These are phyloP conservation scores for Penicillium lividum DNA, from an alignment of 495 filamentous ascomycete genomes.

Conservation along the genomic window DNA sequence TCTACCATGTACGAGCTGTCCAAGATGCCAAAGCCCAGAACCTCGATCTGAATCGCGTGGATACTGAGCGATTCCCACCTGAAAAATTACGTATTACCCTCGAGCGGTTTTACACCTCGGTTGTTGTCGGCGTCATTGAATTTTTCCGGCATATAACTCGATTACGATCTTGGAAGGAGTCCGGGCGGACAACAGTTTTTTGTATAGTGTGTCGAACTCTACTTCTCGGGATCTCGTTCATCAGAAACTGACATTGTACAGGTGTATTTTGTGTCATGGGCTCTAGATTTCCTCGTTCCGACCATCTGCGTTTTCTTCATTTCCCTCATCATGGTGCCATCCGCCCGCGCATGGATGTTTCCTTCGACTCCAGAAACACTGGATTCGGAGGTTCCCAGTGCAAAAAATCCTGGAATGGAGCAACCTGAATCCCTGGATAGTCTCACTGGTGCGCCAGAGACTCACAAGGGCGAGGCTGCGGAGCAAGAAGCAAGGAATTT, in stretches of 20 bases:
- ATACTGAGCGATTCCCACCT: conserved; percentile 82
- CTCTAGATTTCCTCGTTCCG: conserved; percentile 72
- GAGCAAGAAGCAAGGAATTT: conserved; percentile 85
- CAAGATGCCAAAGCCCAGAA: conserved; percentile 53
- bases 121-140: conserved; percentile 66
- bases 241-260: conserved; percentile 21
- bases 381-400: conserved; percentile 52
- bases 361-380: conserved; percentile 72
- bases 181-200: conserved; percentile 66
- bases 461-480: conserved; percentile 81
- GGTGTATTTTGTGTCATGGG: conserved; percentile 76
- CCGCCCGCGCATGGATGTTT: conserved; percentile 65
- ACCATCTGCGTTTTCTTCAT: conserved; percentile 57
- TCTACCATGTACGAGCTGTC: conserved; percentile 80
- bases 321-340: conserved; percentile 66
- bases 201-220: conserved; percentile 46
- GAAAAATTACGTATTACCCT: conserved; percentile 80
- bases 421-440: conserved; percentile 76
- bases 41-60: conserved; percentile 78
- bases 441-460: conserved; percentile 79
- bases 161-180: conserved; percentile 79
- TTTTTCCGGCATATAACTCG: conserved; percentile 73
- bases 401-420: conserved; percentile 68
- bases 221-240: background rate
- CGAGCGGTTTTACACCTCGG: conserved; percentile 84